Percentiles rank a stretch among this genome's conserved stretches.
Conservation (phyloP, 805 yeast genomes). For the Candida hungchunana region DNA sequence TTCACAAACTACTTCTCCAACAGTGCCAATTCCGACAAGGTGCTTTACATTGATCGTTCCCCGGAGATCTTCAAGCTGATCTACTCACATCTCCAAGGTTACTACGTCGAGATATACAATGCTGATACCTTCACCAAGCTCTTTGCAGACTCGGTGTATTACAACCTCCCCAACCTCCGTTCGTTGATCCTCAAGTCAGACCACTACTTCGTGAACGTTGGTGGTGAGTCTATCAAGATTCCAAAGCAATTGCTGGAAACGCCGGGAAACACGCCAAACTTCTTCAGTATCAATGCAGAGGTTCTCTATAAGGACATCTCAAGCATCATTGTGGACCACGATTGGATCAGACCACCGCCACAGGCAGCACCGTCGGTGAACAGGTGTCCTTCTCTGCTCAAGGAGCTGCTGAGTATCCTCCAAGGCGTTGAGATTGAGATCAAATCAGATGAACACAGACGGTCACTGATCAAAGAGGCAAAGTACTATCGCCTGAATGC, state of each 20-base stretch:
- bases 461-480: constrained; percentile 61
- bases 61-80: constrained; percentile 65
- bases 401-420: constrained; percentile 43
- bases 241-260: constrained; percentile 48
- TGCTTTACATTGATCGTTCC: constrained; percentile 68
- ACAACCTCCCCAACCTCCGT: constrained; percentile 55
- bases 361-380: constrained; percentile 50
- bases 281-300: constrained; percentile 59
- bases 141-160: constrained; percentile 69
- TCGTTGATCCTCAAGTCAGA: constrained; percentile 48
- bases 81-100: constrained; percentile 76
- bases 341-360: constrained; percentile 75
- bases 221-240: constrained; percentile 55
- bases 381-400: constrained; percentile 16
- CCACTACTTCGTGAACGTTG: constrained; percentile 49
- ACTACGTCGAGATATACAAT: constrained; percentile 53
- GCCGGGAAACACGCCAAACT: constrained; percentile 76
- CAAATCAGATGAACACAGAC: constrained; percentile 50
- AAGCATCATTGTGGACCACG: constrained; percentile 32
- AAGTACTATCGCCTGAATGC: constrained; percentile 71
- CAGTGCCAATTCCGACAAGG: constrained; percentile 32
- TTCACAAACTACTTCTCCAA: constrained; percentile 66
- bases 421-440: constrained; percentile 51
- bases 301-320: constrained; percentile 49
- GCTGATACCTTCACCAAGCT: constrained; percentile 60